Percentiles rank a stretch among this genome's conserved stretches.
Conservation (phyloP, 331 rosid genomes). For the Rosa hybrid region DNA sequence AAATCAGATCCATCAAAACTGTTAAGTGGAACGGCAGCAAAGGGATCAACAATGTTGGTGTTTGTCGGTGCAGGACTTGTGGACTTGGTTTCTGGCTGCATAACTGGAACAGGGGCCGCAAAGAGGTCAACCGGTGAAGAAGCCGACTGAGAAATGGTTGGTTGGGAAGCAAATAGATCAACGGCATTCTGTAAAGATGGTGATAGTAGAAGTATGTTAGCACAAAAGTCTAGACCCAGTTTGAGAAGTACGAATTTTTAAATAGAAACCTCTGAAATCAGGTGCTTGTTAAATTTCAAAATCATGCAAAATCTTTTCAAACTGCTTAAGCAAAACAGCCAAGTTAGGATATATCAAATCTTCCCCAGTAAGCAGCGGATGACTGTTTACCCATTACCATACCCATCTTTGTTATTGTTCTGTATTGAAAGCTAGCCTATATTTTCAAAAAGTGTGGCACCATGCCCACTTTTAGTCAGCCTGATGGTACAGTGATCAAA, state of each 20-base stretch:
- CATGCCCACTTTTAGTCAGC: background rate
- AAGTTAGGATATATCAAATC: background rate
- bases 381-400: background rate
- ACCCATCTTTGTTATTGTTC: background rate
- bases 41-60: slow-evolving; percentile 67
- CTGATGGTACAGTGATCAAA: background rate
- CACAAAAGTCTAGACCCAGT: background rate
- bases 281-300: background rate
- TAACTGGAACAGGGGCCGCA: slow-evolving; percentile 58
- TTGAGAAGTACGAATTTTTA: background rate
- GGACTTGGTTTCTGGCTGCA: slow-evolving; percentile 56
- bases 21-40: slow-evolving; percentile 84
- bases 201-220: slow-evolving; percentile 4
- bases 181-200: slow-evolving; percentile 54
- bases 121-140: slow-evolving; percentile 72
- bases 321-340: background rate
- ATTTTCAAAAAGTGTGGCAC: background rate
- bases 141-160: slow-evolving; percentile 53
- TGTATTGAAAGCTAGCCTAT: background rate
- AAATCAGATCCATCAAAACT: slow-evolving; percentile 80
- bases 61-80: slow-evolving; percentile 45
- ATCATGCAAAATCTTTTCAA: background rate
- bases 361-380: background rate
- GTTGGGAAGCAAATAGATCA: slow-evolving; percentile 78
- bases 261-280: background rate